Conservation (phyloP, 495 filamentous ascomycete species). For the Letharia lupina region DNA sequence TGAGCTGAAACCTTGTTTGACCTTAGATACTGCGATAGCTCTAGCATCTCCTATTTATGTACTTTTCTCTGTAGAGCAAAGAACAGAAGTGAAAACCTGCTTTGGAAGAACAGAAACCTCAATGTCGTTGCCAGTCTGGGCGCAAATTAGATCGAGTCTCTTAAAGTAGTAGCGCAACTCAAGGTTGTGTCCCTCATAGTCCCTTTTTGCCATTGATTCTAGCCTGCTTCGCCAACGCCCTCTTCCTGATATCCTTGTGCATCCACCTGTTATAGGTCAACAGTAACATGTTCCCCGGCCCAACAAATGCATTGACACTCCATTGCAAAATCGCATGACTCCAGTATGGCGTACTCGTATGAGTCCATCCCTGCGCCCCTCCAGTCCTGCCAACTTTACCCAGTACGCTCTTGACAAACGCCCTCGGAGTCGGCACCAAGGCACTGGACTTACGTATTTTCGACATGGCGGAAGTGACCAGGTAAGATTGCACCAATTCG, state of each 20-base stretch:
- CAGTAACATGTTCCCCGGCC: conserved; percentile 53
- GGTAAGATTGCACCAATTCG: conserved; percentile 77
- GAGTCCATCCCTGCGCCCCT: conserved; percentile 62
- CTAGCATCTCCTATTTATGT: not conserved
- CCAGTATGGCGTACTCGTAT: conserved; percentile 88
- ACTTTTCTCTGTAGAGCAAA: not conserved
- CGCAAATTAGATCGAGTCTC: not conserved
- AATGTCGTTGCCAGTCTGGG: not conserved
- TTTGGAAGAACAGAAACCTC: not conserved
- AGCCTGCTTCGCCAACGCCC: conserved; percentile 82
- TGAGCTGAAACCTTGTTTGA: not conserved
- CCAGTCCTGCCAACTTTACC: conserved; percentile 73
- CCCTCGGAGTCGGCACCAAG: conserved; percentile 69
- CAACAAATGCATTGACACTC: conserved; percentile 62
- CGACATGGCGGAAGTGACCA: conserved; percentile 91
- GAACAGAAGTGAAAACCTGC: not conserved
- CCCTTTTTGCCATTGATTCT: conserved; percentile 48
- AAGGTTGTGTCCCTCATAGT: conserved; percentile 25
- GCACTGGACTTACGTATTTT: conserved; percentile 75
- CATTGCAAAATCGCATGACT: conserved; percentile 84
- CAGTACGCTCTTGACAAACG: conserved; percentile 72
- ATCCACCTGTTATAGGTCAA: conserved; percentile 64
- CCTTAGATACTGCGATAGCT: not conserved
- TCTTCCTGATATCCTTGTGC: conserved; percentile 78
- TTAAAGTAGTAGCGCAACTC: not conserved